Percentiles rank a stretch among this genome's conserved stretches.
phyloP scores from a whole-genome alignment of 495 filamentous ascomycete genomes.

The Sordaria brevicollis region DNA sequence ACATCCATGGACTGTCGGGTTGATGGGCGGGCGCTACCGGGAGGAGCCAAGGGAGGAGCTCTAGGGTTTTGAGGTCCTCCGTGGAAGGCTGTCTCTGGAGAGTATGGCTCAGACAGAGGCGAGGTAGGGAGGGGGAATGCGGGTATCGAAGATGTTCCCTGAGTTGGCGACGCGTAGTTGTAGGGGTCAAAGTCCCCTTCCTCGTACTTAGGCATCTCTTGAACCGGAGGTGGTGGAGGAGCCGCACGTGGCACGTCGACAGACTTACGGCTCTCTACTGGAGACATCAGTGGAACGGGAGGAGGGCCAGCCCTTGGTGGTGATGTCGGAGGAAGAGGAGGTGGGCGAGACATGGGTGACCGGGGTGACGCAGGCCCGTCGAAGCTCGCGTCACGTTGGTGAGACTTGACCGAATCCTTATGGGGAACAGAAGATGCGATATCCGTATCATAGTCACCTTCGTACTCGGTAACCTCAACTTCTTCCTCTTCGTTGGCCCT shows the following conservation, averaged over 20 bases:
- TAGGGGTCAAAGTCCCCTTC: slow-evolving; percentile 70
- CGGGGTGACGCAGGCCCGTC: slow-evolving; percentile 39
- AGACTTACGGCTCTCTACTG: slow-evolving; percentile 38
- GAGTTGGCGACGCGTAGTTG: slow-evolving; percentile 46
- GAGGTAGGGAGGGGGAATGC: slow-evolving; percentile 43
- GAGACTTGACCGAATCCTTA: slow-evolving; percentile 82
- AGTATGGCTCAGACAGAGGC: slow-evolving; percentile 29
- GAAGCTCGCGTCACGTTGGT: slow-evolving; percentile 66
- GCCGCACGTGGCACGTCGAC: slow-evolving; percentile 61
- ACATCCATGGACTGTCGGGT: slow-evolving; percentile 62
- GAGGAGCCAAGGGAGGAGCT: slow-evolving; percentile 36
- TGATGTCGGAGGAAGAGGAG: slow-evolving; percentile 36
- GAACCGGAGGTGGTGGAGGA: slow-evolving; percentile 51
- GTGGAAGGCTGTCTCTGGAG: slow-evolving; percentile 11
- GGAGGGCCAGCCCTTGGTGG: slow-evolving; percentile 41
- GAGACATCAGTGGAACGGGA: slow-evolving; percentile 46
- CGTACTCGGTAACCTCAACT: slow-evolving; percentile 83
- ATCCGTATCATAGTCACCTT: slow-evolving; percentile 97
- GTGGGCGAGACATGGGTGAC: slow-evolving; percentile 35
- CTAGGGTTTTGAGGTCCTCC: slow-evolving; percentile 26
- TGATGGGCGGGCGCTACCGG: slow-evolving; percentile 35
- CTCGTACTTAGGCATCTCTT: slow-evolving; percentile 37
- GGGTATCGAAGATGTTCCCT: slow-evolving; percentile 12
- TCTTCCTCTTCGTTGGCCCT: slow-evolving; percentile 46
- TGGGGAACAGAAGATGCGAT: slow-evolving; percentile 82